Evolutionary conservation across 2,329 filamentous ascomycete species (phyloP).

Genomic region (Nemania bipapillata): DNA sequence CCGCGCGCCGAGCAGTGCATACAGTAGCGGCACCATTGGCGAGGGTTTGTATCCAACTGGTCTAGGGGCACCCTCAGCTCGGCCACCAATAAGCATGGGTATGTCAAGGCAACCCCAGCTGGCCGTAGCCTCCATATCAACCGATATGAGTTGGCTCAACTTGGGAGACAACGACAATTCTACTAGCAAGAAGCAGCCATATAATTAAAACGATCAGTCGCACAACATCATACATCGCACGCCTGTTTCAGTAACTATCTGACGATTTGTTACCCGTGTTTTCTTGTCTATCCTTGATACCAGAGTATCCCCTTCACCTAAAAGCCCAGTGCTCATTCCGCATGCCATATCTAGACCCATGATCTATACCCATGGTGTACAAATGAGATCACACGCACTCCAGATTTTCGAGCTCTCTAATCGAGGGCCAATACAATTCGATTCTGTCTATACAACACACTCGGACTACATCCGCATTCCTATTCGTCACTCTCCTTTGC

Average conservation of each 20-base stretch:
- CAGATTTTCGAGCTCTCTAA: not conserved
- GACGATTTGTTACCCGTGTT: constrained; percentile 13
- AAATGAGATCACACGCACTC: not conserved
- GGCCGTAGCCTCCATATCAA: constrained; percentile 61
- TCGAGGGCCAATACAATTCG: not conserved
- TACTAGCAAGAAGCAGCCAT: constrained; percentile 55
- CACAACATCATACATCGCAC: not conserved
- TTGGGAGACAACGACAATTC: constrained; percentile 71
- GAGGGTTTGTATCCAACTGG: constrained; percentile 57
- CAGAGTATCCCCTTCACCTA: constrained; percentile 4
- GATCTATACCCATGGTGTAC: not conserved
- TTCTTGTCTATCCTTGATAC: constrained; percentile 23
- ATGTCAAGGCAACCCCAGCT: constrained; percentile 64
- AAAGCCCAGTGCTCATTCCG: not conserved
- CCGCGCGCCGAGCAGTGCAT: constrained; percentile 64
- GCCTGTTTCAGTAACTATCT: not conserved
- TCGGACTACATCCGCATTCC: constrained; percentile 19
- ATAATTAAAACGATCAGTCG: constrained; percentile 22
- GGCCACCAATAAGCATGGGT: constrained; percentile 47
- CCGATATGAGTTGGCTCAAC: constrained; percentile 85
- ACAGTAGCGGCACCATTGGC: constrained; percentile 55
- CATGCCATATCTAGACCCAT: not conserved
- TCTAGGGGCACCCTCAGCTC: constrained; percentile 51
- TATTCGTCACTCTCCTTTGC: constrained; percentile 42
- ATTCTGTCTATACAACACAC: constrained; percentile 9